Evolutionary conservation across 2,329 filamentous ascomycete species (phyloP).

Genomic region (Phyllosticta ampelicida): DNA sequence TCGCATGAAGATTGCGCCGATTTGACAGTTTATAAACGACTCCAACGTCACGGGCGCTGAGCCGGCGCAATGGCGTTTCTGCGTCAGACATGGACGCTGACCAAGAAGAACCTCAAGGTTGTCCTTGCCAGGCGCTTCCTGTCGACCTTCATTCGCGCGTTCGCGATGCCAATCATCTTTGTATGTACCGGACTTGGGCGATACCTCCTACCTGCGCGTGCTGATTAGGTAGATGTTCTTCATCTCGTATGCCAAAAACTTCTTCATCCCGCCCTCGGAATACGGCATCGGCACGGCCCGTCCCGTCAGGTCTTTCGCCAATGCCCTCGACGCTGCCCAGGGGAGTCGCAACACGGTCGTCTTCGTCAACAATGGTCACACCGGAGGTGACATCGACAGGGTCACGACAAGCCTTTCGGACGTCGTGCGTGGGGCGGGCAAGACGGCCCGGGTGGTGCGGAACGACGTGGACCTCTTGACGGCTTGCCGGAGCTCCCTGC

Average conservation of each 20-base stretch:
- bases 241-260: slow-evolving; percentile 61
- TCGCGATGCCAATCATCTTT: slow-evolving; percentile 46
- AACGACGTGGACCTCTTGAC: slow-evolving; percentile 48
- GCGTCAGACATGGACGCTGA: slow-evolving; percentile 46
- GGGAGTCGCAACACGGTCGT: slow-evolving; percentile 57
- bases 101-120: slow-evolving; percentile 46
- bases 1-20: background rate
- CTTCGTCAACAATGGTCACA: slow-evolving; percentile 64
- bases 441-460: slow-evolving; percentile 44
- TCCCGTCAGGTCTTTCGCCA: slow-evolving; percentile 51
- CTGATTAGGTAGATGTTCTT: slow-evolving; percentile 30
- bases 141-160: slow-evolving; percentile 44
- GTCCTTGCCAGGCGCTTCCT: slow-evolving; percentile 44
- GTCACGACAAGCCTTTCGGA: slow-evolving; percentile 55
- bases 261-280: slow-evolving; percentile 66
- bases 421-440: slow-evolving; percentile 46
- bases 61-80: slow-evolving; percentile 26
- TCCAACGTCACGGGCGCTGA: background rate
- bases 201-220: background rate
- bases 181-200: slow-evolving; percentile 16
- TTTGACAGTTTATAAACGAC: background rate
- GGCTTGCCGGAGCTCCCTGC: slow-evolving; percentile 46
- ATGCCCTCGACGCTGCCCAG: slow-evolving; percentile 50
- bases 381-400: slow-evolving; percentile 58
- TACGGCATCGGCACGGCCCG: slow-evolving; percentile 59